Percentiles rank a stretch among this genome's conserved stretches.
Conservation (phyloP, 306 rosid species). For the Prinsepia uniflora region DNA sequence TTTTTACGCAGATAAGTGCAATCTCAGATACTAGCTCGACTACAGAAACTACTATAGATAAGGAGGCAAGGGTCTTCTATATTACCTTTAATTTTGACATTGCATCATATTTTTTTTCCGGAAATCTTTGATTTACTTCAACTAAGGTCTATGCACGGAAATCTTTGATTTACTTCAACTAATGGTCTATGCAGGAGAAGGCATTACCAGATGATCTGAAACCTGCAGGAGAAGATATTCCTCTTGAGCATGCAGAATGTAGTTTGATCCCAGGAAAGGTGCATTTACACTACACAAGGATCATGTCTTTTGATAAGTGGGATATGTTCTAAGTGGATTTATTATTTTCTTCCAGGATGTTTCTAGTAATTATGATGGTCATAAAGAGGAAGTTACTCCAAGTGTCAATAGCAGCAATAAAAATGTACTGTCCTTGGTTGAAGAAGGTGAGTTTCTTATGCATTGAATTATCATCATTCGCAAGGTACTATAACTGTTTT, state of each 20-base stretch:
- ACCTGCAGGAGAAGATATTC: neutral
- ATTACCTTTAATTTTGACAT: neutral
- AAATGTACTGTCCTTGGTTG: conserved; percentile 21
- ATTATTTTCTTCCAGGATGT: conserved; percentile 34
- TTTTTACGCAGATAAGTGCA: conserved; percentile 29
- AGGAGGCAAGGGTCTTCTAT: conserved; percentile 19
- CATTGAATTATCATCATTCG: conserved; percentile 11
- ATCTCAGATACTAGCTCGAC: conserved; percentile 10
- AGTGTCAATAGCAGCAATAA: conserved; percentile 12
- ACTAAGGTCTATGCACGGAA: conserved; percentile 23
- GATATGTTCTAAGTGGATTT: neutral
- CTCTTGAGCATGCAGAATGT: conserved; percentile 22
- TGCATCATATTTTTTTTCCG: neutral
- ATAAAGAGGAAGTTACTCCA: conserved; percentile 29
- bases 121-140: neutral
- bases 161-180: neutral
- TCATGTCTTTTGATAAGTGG: neutral
- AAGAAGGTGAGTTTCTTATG: conserved; percentile 44
- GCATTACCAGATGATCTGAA: conserved; percentile 17
- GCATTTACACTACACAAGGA: neutral
- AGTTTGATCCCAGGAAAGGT: conserved; percentile 37
- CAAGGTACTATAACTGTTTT: conserved; percentile 2
- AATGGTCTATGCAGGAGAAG: conserved; percentile 37
- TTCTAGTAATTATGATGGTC: conserved; percentile 23
- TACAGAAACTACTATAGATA: conserved; percentile 20